phyloP scores from a whole-genome alignment of 2,329 filamentous ascomycete species.

The Stagonosporopsis rhizophila region DNA sequence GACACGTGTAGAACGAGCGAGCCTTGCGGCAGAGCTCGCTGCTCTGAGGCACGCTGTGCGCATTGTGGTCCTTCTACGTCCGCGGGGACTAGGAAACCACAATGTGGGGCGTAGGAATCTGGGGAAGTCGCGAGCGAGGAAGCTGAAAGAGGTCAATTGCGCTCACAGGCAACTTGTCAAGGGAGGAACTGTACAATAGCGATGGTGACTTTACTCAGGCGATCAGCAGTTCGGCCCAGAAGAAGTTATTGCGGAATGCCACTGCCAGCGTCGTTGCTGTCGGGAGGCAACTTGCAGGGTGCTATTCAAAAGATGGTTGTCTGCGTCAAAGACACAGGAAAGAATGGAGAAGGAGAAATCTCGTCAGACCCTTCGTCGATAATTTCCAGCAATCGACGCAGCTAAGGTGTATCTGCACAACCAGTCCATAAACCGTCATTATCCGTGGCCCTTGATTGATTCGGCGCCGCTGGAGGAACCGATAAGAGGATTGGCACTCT shows the following conservation, averaged over 20 bases:
- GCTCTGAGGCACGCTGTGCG: slow-evolving; percentile 43
- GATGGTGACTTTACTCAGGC: slow-evolving; percentile 2
- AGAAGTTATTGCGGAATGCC: neutral
- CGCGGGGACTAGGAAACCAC: slow-evolving; percentile 7
- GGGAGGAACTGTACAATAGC: neutral
- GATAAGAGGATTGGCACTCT: slow-evolving; percentile 18
- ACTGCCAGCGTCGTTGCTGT: slow-evolving; percentile 10
- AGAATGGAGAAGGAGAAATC: slow-evolving; percentile 7
- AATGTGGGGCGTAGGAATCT: slow-evolving; percentile 11
- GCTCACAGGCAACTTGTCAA: neutral
- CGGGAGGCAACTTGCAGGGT: neutral
- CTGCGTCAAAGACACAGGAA: slow-evolving; percentile 5
- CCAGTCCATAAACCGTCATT: slow-evolving; percentile 18
- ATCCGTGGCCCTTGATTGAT: slow-evolving; percentile 15
- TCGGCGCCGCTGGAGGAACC: slow-evolving; percentile 12
- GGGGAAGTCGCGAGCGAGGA: slow-evolving; percentile 10
- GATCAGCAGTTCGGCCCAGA: slow-evolving; percentile 1
- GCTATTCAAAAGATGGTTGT: neutral
- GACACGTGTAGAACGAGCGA: slow-evolving; percentile 31
- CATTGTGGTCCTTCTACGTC: slow-evolving; percentile 30
- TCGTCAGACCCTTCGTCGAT: slow-evolving; percentile 1
- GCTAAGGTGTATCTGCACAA: slow-evolving; percentile 18
- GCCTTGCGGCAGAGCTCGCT: slow-evolving; percentile 38
- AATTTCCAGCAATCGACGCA: slow-evolving; percentile 15
- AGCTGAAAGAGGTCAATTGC: slow-evolving; percentile 13